Evolutionary conservation across 352 stramenopile species (phyloP).

Genomic region (Phytophthora europaea): DNA sequence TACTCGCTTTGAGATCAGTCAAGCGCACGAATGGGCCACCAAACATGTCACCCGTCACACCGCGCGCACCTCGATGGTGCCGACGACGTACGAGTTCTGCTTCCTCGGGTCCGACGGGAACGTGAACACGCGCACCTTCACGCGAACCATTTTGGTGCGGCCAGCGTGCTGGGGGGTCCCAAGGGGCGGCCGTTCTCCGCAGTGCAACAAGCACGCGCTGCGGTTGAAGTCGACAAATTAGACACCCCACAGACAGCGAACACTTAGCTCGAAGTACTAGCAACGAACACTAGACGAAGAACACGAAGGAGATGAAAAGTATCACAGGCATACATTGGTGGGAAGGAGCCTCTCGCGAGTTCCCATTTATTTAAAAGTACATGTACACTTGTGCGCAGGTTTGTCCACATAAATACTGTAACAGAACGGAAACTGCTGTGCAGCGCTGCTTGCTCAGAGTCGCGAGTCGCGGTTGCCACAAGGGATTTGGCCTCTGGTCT

Average conservation of each 20-base stretch:
- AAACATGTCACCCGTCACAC: neutral
- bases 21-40: no score
- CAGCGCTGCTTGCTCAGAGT: neutral
- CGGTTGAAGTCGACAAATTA: no score
- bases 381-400: constrained; percentile 28
- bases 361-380: constrained; percentile 33
- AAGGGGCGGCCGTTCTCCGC: constrained; percentile 4
- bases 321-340: constrained; percentile 24
- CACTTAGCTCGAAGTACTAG: neutral
- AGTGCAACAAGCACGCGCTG: neutral
- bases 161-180: no score
- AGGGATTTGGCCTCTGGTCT: neutral
- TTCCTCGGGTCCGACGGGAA: constrained; percentile 70
- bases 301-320: neutral
- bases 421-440: constrained; percentile 16
- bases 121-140: constrained; percentile 86
- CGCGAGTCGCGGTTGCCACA: neutral
- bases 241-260: no score
- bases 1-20: no score
- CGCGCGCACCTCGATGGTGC: constrained; percentile 60
- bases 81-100: constrained; percentile 85
- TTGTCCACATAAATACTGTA: constrained; percentile 50
- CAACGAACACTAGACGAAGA: neutral
- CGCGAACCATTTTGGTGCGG: constrained; percentile 27
- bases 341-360: constrained; percentile 25